Base-by-base conservation (phyloP, 148 eudicot species). In the Oxyria digyna region DNA sequence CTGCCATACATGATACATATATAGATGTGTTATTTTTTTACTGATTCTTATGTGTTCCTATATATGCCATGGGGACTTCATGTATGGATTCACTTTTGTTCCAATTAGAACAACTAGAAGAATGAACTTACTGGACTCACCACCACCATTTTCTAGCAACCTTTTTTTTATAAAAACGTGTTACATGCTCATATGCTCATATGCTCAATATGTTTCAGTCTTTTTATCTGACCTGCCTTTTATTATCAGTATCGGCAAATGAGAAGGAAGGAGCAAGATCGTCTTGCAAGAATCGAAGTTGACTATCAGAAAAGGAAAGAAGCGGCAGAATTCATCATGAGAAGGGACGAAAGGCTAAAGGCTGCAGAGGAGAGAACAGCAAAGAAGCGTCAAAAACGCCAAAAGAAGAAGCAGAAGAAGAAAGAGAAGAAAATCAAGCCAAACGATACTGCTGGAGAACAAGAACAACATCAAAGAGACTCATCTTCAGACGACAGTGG, bases 181-280 rank as follows among this genome's bases (percentile, higher is more conserved):
- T 11, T 24, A 23, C 27, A 54, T 46, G 23, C 17, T 46, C 52
- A 4, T 46, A 17, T 46, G n/a, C n/a, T n/a, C 52, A 6, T 46
- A 17, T 46, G 52, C 1, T 20, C 48, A 21, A 49, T 11, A 6
- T 20, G 55, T 49, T 24, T 15, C 35, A n/a, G 13, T 42, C 11
- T 50, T 26, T 75, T 55, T 3, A 18, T 29, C 29, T 20, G 1
- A 59, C 63, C 69, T 32, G 66, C 69, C 23, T 52, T 23, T 15
- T 42, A n/a, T 42, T 50, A 20, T 75, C 87, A 94, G 99, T 94
- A 94, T 79, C 92, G 99, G 55, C 99, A 94, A 79, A 94, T 94
- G 99, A 85, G 99, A 69, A 83, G 97, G 42, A 91, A 77, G 81
- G 97, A 94, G 72, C 97, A 94, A 77, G 99, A 94, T 72, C 81